Conservation (phyloP, 2,329 filamentous ascomycete species). For the Chalaropsis ovoidea region DNA sequence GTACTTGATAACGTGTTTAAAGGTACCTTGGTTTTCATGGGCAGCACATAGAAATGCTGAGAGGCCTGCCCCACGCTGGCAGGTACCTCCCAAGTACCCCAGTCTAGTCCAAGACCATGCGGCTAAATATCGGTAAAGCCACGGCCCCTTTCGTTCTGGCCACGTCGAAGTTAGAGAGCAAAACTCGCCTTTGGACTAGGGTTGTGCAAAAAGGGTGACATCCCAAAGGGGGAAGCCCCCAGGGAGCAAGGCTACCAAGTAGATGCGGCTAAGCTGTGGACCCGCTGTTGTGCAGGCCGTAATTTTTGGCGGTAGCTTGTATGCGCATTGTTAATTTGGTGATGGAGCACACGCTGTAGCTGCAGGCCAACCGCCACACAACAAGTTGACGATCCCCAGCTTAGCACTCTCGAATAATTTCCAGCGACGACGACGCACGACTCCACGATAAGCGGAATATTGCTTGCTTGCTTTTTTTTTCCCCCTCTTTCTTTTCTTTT, state of each 20-base stretch:
- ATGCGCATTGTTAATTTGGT: neutral
- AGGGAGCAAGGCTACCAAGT: neutral
- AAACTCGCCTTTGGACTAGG: neutral
- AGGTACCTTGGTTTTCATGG: neutral
- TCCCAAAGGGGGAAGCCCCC: neutral
- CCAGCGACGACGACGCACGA: neutral
- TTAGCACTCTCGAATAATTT: neutral
- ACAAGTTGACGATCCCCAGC: conserved; percentile 12
- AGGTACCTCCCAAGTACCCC: conserved; percentile 17
- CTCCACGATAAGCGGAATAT: neutral
- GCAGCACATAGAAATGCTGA: neutral
- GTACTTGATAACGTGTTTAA: neutral
- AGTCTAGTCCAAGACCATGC: neutral
- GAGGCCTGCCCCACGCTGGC: neutral
- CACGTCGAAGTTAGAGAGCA: conserved; percentile 22
- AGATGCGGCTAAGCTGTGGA: conserved; percentile 1
- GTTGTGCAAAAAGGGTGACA: neutral
- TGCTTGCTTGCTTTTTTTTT: neutral
- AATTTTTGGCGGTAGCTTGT: neutral
- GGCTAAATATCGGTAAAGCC: conserved; percentile 14
- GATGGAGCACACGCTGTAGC: conserved; percentile 1
- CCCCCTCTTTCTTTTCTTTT: neutral
- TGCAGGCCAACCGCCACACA: neutral
- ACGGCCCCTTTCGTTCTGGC: conserved; percentile 21
- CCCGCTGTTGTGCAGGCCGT: conserved; percentile 5